phyloP scores from a whole-genome alignment of 768 basidiomycete genomes.

The Tylopilus balloui region DNA sequence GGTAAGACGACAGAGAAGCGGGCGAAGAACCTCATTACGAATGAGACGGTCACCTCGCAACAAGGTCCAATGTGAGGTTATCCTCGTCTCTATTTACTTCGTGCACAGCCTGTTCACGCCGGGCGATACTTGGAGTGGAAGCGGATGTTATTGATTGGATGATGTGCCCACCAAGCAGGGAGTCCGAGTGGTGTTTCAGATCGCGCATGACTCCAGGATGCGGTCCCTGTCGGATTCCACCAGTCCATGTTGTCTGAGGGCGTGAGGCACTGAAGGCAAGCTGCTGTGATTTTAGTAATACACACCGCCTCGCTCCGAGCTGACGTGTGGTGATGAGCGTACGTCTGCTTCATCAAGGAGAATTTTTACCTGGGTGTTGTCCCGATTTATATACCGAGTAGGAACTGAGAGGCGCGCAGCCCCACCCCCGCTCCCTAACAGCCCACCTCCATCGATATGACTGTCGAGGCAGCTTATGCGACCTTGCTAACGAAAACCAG shows the following conservation, averaged over 20 bases:
- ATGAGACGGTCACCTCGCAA: conserved; percentile 10
- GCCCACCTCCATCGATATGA: conserved; percentile 25
- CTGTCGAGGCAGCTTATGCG: conserved; percentile 54
- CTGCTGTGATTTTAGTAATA: no score
- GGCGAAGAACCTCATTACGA: conserved; percentile 30
- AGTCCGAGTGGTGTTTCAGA: no score
- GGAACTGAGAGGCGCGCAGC: no score
- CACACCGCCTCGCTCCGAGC: no score
- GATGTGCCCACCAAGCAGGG: no score
- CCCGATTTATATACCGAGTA: not conserved
- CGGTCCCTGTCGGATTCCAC: no score
- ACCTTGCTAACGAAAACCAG: conserved; percentile 69
- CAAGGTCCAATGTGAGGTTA: conserved; percentile 6
- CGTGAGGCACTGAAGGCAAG: no score
- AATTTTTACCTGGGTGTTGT: not conserved
- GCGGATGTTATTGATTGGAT: no score
- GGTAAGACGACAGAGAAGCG: conserved; percentile 49
- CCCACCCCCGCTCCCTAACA: not conserved
- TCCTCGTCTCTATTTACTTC: not conserved
- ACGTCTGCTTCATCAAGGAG: no score
- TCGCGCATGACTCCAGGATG: no score
- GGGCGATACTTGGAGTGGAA: not conserved
- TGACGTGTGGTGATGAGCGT: no score
- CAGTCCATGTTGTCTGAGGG: no score
- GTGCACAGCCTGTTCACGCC: not conserved